A percentile compares a stretch with the other conserved stretches of the same genome.
Evolutionary conservation across 345 rosid genomes (phyloP).

Genomic region (Trapa bicornis): DNA sequence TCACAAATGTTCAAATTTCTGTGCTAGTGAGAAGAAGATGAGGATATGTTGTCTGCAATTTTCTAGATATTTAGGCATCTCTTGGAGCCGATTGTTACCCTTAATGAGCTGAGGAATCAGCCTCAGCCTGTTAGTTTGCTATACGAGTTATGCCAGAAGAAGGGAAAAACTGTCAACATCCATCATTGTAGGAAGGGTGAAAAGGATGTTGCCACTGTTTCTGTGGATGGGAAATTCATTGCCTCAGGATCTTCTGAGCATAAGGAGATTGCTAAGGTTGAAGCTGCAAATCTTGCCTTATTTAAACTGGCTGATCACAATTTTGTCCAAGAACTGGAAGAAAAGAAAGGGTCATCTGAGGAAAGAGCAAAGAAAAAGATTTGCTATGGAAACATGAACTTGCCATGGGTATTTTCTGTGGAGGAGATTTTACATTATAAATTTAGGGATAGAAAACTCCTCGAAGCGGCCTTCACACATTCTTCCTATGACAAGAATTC

Average conservation of each 20-base stretch:
- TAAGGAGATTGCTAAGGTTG: conserved; percentile 54
- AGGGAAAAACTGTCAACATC: conserved; percentile 39
- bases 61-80: conserved; percentile 50
- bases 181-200: conserved; percentile 21
- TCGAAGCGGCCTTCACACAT: conserved; percentile 64
- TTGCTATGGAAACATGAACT: neutral
- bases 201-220: conserved; percentile 31
- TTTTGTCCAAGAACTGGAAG: conserved; percentile 7
- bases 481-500: conserved; percentile 25
- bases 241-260: conserved; percentile 45
- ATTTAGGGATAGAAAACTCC: conserved; percentile 33
- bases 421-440: conserved; percentile 41
- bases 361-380: conserved; percentile 1
- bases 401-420: conserved; percentile 23
- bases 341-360: neutral
- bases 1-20: neutral
- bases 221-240: conserved; percentile 35
- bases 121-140: conserved; percentile 67
- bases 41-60: neutral
- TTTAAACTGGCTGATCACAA: conserved; percentile 19
- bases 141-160: conserved; percentile 50
- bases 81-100: conserved; percentile 57
- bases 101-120: conserved; percentile 35
- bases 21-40: neutral
- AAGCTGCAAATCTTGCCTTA: conserved; percentile 49